These are phyloP conservation scores for Chaetomium olivaceum DNA, from an alignment of 2,329 filamentous ascomycete species.

Conservation along the genomic window DNA sequence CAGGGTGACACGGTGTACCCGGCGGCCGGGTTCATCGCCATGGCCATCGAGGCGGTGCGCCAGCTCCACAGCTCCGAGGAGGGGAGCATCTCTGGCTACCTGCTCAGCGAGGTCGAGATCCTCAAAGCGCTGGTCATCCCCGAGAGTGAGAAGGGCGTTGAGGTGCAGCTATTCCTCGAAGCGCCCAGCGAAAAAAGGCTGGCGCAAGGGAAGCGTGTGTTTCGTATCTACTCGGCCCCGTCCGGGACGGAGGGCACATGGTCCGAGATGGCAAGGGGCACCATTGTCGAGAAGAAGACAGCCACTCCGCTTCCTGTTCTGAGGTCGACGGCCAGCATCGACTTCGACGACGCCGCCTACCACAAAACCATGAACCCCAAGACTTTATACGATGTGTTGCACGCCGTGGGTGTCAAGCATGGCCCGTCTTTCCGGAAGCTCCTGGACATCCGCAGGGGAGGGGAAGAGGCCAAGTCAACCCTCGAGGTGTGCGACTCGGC, in stretches of 20 bases:
- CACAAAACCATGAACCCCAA: neutral
- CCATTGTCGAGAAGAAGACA: neutral
- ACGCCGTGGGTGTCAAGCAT: neutral
- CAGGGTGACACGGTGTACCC: slow-evolving; percentile 39
- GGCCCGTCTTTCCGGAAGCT: neutral
- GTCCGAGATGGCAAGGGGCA: neutral
- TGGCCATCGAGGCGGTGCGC: slow-evolving; percentile 42
- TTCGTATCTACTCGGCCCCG: neutral
- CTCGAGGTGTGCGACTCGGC: neutral
- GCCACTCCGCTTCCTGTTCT: neutral
- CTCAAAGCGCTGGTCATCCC: slow-evolving; percentile 37
- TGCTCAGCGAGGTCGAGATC: slow-evolving; percentile 38
- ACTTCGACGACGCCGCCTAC: neutral
- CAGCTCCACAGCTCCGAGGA: neutral
- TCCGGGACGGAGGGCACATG: neutral
- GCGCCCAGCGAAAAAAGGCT: neutral
- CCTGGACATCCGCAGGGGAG: neutral
- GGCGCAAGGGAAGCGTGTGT: neutral
- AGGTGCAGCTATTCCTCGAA: slow-evolving; percentile 31
- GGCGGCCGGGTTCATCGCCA: slow-evolving; percentile 41
- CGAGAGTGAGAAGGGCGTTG: slow-evolving; percentile 35
- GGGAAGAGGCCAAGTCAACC: neutral
- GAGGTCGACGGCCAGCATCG: neutral
- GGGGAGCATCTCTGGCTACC: slow-evolving; percentile 29
- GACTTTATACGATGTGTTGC: neutral